phyloP scores from a whole-genome alignment of 2,329 filamentous ascomycete genomes.

The Fusarium agapanthi region DNA sequence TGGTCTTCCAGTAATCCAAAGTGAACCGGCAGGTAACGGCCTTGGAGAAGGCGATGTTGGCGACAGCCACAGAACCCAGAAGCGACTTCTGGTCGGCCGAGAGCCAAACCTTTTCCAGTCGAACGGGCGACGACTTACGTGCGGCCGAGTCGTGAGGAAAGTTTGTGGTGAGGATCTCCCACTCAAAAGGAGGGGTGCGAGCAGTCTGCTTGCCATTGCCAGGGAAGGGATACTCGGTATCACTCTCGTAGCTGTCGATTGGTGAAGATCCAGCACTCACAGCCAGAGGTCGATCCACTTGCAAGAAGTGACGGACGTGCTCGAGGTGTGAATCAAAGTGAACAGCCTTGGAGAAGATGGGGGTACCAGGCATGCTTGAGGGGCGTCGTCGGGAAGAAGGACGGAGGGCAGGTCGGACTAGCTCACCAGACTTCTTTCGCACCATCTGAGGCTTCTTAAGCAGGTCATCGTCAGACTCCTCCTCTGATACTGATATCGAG shows the following conservation, averaged over 20 bases:
- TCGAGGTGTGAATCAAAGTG: slow-evolving; percentile 98
- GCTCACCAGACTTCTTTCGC: slow-evolving; percentile 96
- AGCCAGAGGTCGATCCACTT: slow-evolving; percentile 92
- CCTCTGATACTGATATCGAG: slow-evolving; percentile 64
- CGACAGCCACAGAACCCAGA: slow-evolving; percentile 83
- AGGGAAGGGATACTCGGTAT: slow-evolving; percentile 87
- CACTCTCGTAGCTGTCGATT: slow-evolving; percentile 85
- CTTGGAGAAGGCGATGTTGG: slow-evolving; percentile 92
- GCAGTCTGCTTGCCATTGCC: slow-evolving; percentile 51
- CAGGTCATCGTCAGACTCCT: slow-evolving; percentile 69
- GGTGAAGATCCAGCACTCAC: slow-evolving; percentile 95
- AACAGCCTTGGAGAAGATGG: slow-evolving; percentile 95
- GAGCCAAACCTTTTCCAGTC: slow-evolving; percentile 85
- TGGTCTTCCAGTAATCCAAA: slow-evolving; percentile 98
- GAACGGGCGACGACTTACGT: slow-evolving; percentile 73
- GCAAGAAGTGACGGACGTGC: slow-evolving; percentile 93
- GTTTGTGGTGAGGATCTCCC: slow-evolving; percentile 87
- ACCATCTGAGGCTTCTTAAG: slow-evolving; percentile 86
- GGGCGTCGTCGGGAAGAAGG: slow-evolving; percentile 81
- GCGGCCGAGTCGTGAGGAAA: slow-evolving; percentile 69
- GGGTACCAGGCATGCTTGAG: slow-evolving; percentile 96
- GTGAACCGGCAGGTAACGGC: slow-evolving; percentile 92
- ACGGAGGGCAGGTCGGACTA: slow-evolving; percentile 91
- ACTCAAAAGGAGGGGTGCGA: slow-evolving; percentile 71
- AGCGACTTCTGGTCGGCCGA: slow-evolving; percentile 88